Evolutionary conservation across 192 early-diverging fungal genomes (phyloP).

Genomic region (Endogone sp.): DNA sequence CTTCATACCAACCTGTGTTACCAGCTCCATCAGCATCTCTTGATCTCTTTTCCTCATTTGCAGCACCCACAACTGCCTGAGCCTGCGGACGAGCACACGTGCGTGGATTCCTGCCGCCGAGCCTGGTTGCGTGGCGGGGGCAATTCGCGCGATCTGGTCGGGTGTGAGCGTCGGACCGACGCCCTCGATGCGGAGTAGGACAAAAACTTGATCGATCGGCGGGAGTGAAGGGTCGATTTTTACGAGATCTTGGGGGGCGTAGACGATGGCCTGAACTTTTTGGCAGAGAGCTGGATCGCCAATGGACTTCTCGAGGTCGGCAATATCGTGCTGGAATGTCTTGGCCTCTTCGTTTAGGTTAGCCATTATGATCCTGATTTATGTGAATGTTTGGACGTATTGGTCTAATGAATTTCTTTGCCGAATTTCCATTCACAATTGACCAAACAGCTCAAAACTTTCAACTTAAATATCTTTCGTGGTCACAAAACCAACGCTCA

Average conservation of each 20-base stretch:
- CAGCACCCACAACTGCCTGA: constrained; percentile 40
- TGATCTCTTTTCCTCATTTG: constrained; percentile 47
- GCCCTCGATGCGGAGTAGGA: constrained; percentile 13
- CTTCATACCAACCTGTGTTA: constrained; percentile 33
- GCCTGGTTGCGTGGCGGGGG: constrained; percentile 5
- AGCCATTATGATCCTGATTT: constrained; percentile 43
- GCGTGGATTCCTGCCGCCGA: not conserved
- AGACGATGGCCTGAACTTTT: constrained; percentile 46
- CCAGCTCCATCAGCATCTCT: constrained; percentile 39
- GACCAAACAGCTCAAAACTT: too few relatives aligned
- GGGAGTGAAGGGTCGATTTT: not conserved
- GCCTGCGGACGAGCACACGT: constrained; percentile 20
- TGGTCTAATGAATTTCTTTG: too few relatives aligned
- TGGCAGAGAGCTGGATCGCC: constrained; percentile 35
- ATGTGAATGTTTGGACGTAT: too few relatives aligned
- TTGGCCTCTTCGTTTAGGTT: constrained; percentile 49
- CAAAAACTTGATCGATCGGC: constrained; percentile 2
- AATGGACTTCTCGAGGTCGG: constrained; percentile 18
- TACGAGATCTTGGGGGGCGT: constrained; percentile 11
- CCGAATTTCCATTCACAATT: too few relatives aligned
- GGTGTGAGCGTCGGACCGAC: constrained; percentile 10
- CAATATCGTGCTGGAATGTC: constrained; percentile 41
- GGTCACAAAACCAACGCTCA: too few relatives aligned
- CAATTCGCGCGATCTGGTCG: constrained; percentile 21
- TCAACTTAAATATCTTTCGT: too few relatives aligned